These are phyloP conservation scores for Leccinum fibrillosum DNA, from an alignment of 768 basidiomycete species.

Conservation along the genomic window DNA sequence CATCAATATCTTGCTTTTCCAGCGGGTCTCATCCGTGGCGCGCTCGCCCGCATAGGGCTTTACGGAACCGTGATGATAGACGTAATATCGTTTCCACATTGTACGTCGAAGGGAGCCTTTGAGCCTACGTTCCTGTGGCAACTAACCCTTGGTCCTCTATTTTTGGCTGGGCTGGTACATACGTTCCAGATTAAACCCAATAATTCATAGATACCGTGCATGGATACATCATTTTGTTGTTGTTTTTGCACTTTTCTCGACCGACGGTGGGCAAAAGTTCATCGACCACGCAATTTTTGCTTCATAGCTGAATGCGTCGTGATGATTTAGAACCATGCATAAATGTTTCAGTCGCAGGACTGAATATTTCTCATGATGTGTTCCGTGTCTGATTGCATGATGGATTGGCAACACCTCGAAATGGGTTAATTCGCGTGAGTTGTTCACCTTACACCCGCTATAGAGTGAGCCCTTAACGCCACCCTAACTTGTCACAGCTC, in stretches of 20 bases:
- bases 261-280: not conserved
- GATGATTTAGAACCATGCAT: not conserved
- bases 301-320: not conserved
- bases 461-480: not conserved
- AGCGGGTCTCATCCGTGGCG: slow-evolving; percentile 80
- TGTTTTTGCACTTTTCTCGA: not conserved
- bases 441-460: not conserved
- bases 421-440: not conserved
- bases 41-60: slow-evolving; percentile 74
- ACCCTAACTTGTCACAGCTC: not conserved
- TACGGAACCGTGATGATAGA: slow-evolving; percentile 76
- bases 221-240: not conserved
- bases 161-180: slow-evolving; percentile 50
- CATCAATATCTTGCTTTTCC: slow-evolving; percentile 81
- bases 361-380: not conserved
- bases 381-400: not conserved
- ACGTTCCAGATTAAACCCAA: slow-evolving; percentile 78
- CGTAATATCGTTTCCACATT: slow-evolving; percentile 80
- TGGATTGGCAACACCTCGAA: not conserved
- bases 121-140: not conserved
- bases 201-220: slow-evolving; percentile 28
- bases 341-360: not conserved
- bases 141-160: not conserved
- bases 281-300: not conserved
- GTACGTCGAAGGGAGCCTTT: slow-evolving; percentile 40